Base-by-base conservation (phyloP, 495 filamentous ascomycete genomes). In the Podospora conica region DNA sequence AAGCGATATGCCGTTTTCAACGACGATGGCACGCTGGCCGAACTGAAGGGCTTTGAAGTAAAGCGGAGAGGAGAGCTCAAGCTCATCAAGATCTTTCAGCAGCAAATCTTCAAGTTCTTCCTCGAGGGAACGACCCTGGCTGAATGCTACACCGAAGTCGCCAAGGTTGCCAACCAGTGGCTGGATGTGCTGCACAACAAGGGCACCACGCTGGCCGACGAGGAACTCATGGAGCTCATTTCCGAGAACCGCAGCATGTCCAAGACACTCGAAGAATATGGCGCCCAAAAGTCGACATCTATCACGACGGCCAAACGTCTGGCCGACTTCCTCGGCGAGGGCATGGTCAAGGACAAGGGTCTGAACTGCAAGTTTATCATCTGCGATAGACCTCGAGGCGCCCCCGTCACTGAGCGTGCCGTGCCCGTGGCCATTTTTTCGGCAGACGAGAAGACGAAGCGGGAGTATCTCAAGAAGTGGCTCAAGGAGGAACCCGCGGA, bases 321-420 rank as follows among this genome's bases (percentile, higher is more conserved):
- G 20, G 95, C 95, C 27, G 96, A 98, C 71, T 99, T 99, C 74
- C 76, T 99, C 58, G 95, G 95, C 15, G 93, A 96, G 75, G 93
- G 97, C 73, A 99, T 99, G 95, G 85, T 96, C 69, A 99, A 99
- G 71, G 95, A 99, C 76, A 98, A 97, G 76, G 95, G 95, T 18
- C 78, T 99, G 69, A 98, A 98, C 77, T 99, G 95, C 87, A 98
- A 98, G 76, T 99, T 96, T 76, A 96, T 99, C 77, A 97, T 99
- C 68, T 96, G 93, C 53, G 84, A 92, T 9, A 87, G 83, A 68
- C 95, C 95, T 23, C 90, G 87, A 71, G 89, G 88, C 73, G 92
- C 95, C 0, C 93, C 95, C 22, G 93, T 99, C 66, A 98, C 95
- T 0, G 95, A 98, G 70, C 83, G 95, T 70, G 95, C 95, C 9